Evolutionary conservation across 257 asterid genomes (phyloP).

Genomic region (Lithospermum erythrorhizon): DNA sequence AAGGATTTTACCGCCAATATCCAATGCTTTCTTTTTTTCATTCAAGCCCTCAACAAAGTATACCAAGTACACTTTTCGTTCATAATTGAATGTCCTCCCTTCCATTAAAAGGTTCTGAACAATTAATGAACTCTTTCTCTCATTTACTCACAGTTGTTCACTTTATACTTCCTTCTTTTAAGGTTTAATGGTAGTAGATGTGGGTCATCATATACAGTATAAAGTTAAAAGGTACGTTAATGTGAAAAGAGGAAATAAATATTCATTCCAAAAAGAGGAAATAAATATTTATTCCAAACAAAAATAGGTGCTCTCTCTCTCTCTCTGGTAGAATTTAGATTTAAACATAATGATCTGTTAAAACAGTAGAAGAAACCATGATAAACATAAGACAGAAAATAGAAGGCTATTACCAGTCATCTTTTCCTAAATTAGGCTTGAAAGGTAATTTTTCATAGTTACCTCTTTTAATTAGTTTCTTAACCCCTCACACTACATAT

Average conservation of each 20-base stretch:
- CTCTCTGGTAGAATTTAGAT: too few species aligned
- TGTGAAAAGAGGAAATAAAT: too few species aligned
- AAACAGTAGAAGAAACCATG: too few species aligned
- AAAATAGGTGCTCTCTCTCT: neutral
- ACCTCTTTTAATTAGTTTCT: neutral
- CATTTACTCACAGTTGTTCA: neutral
- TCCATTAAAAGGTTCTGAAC: neutral
- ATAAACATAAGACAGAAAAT: too few species aligned
- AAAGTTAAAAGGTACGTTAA: too few species aligned
- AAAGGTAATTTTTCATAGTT: too few species aligned
- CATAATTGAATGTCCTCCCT: neutral
- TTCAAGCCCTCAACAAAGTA: too few species aligned
- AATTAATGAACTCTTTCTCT: neutral
- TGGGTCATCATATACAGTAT: neutral
- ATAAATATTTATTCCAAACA: too few species aligned
- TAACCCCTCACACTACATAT: too few species aligned
- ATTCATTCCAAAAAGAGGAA: too few species aligned
- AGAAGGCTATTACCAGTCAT: neutral
- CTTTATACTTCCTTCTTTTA: neutral
- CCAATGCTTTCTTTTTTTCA: neutral
- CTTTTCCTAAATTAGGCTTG: neutral
- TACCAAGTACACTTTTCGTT: too few species aligned
- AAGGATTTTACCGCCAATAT: neutral
- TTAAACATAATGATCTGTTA: too few species aligned
- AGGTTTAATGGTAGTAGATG: neutral